Conservation (phyloP, 345 rosid species). For the Gossypium anomalum region DNA sequence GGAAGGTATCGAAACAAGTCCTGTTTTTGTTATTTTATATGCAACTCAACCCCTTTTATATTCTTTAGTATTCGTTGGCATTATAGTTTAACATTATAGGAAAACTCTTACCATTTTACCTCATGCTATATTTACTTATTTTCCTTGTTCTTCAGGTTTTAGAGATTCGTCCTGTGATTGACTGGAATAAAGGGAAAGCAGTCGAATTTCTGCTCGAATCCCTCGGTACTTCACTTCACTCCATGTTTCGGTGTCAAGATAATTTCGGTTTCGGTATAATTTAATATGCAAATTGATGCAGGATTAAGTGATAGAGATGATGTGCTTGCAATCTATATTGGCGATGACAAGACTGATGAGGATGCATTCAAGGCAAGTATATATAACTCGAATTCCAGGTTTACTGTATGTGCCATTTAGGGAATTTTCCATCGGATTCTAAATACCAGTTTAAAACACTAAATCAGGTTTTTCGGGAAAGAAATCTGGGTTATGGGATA, state of each 20-base stretch:
- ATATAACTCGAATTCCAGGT: background rate
- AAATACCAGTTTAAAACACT: background rate
- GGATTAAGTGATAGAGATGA: constrained; percentile 60
- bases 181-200: constrained; percentile 97
- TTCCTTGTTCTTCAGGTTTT: constrained; percentile 56
- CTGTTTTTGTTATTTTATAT: background rate
- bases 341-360: constrained; percentile 88
- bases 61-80: background rate
- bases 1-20: constrained; percentile 32
- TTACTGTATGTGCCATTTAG: background rate
- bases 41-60: background rate
- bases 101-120: background rate
- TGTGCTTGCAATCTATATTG: constrained; percentile 79
- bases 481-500: constrained; percentile 70
- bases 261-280: background rate
- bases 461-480: constrained; percentile 52
- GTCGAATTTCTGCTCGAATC: constrained; percentile 87
- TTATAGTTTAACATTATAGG: background rate
- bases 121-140: background rate
- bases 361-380: constrained; percentile 80
- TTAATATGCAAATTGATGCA: constrained; percentile 18
- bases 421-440: background rate
- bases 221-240: constrained; percentile 45
- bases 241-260: background rate
- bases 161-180: constrained; percentile 91